Base-by-base conservation (phyloP, 1,139 yeast genomes). In the Saccharomyces hybrid region DNA sequence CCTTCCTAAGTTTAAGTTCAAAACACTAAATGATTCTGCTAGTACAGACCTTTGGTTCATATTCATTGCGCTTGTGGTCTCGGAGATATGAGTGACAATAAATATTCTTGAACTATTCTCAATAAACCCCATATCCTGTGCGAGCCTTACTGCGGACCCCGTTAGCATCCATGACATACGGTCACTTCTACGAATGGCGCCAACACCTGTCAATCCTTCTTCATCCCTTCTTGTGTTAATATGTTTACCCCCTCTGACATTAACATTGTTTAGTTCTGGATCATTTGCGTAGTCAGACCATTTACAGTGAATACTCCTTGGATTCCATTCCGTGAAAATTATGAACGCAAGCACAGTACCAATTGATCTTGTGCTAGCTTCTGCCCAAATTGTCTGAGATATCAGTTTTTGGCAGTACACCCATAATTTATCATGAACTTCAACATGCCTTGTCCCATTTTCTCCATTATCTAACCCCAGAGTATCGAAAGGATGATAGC, bases 91-190 rank as follows among this genome's bases (percentile, higher is more conserved):
- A 0, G 95, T 82, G 0, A 96, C 96, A 56, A 89, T 74, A 64
- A 86, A 88, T 2, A 90, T 82, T 61, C 85, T 80, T 11, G 91
- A 77, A 59, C 87, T 82, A 20, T 82, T 79, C 53, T 87, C 89
- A 77, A 86, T 82, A 61, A 86, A 79, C 6, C 89, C 90, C 80
- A 88, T 81, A 69, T 89, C 95, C 67, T 89, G 96, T 2, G 96
- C 95, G 48, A 91, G 72, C 54, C 97, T 75, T 2, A 88, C 87
- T 0, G 95, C 91, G 2, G 88, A 82, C 4, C 97, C 97, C 54
- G 88, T 84, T 58, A 89, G 78, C 93, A 89, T 86, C 93, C 96
- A 90, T 0, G 96, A 86, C 93, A 89, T 86, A 50, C 96, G 78
- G 67, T 88, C 91, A 62, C 93, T 84, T 63, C 97, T 75, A 62